A percentile compares a stretch with the other conserved stretches of the same genome.
These are phyloP conservation scores for Plasmopara muralis DNA, from an alignment of 352 stramenopile genomes.

Conservation along the genomic window DNA sequence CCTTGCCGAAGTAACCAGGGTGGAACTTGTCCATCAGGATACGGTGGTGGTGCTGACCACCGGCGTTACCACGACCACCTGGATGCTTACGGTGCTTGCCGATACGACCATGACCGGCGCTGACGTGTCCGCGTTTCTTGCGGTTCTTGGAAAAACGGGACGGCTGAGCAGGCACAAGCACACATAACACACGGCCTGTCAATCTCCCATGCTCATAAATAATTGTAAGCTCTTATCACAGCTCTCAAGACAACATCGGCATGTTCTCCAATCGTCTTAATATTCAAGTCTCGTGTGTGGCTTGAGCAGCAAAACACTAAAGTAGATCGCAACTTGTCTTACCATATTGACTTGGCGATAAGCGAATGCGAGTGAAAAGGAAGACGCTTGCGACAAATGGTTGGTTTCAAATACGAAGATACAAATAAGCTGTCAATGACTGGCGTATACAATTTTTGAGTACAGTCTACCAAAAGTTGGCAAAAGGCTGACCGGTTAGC, in stretches of 20 bases:
- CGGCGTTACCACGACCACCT: slow-evolving; percentile 99
- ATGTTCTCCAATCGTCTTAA: not conserved
- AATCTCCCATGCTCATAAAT: slow-evolving; percentile 19
- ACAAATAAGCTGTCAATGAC: slow-evolving; percentile 27
- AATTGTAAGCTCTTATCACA: not conserved
- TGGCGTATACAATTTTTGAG: not conserved
- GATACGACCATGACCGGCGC: slow-evolving; percentile 98
- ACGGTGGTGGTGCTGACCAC: slow-evolving; percentile 99
- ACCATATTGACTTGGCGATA: slow-evolving; percentile 88
- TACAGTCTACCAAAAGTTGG: not conserved
- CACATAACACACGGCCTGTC: slow-evolving; percentile 46
- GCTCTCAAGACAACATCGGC: not conserved
- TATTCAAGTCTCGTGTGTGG: not conserved
- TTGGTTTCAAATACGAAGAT: slow-evolving; percentile 43
- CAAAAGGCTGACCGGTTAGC: slow-evolving; percentile 6
- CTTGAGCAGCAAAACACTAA: not conserved
- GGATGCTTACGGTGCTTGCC: slow-evolving; percentile 99
- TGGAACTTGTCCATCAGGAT: slow-evolving; percentile 99
- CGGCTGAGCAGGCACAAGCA: slow-evolving; percentile 55
- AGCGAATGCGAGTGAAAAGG: slow-evolving; percentile 74
- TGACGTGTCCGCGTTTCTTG: slow-evolving; percentile 99
- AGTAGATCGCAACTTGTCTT: slow-evolving; percentile 27
- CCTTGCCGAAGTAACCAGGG: slow-evolving; percentile 99
- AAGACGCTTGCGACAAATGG: slow-evolving; percentile 41
- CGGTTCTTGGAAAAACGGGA: slow-evolving; percentile 95